Evolutionary conservation across 176 grass and related monocot species (phyloP).

Genomic region (Tuctoria greenei): DNA sequence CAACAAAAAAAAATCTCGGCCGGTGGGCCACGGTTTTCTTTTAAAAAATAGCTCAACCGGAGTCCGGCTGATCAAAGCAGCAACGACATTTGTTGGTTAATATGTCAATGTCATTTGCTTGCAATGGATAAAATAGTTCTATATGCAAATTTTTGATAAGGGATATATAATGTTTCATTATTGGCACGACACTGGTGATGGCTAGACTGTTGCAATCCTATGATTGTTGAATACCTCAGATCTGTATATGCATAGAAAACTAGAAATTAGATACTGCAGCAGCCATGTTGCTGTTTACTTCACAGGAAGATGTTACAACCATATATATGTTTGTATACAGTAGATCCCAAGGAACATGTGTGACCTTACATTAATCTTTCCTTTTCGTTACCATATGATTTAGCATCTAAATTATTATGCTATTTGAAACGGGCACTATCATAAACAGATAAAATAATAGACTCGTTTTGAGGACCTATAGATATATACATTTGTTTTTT

Average conservation of each 20-base stretch:
- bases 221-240: not conserved
- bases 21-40: no score
- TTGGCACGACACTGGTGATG: not conserved
- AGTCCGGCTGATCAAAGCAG: no score
- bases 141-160: constrained; percentile 39
- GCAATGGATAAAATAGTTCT: constrained; percentile 17
- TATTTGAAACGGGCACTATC: not conserved
- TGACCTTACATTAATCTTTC: not conserved
- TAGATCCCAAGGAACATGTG: constrained; percentile 14
- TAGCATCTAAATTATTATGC: not conserved
- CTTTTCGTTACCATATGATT: not conserved
- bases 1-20: no score
- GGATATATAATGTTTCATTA: constrained; percentile 9
- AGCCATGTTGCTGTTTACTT: constrained; percentile 21
- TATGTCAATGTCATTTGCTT: constrained; percentile 42
- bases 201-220: constrained; percentile 9
- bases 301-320: not conserved
- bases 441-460: constrained; percentile 6
- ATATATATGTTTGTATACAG: not conserved
- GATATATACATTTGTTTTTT: not conserved
- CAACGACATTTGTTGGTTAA: constrained; percentile 59
- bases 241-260: constrained; percentile 3
- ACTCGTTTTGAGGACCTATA: not conserved
- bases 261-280: not conserved
- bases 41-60: no score